phyloP scores from a whole-genome alignment of 805 yeast species.

The Candida argentea region DNA sequence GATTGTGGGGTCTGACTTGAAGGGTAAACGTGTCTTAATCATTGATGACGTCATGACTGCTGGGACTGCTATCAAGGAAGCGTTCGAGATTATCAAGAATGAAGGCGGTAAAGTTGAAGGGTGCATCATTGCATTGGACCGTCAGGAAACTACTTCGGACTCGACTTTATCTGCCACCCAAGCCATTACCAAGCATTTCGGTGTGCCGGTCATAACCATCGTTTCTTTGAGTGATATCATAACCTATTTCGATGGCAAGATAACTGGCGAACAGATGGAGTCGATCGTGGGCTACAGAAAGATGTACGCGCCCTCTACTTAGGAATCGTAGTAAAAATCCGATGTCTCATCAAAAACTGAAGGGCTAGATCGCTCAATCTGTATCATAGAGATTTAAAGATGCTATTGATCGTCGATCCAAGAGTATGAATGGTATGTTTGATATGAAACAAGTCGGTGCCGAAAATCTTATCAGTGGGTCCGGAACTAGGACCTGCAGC shows the following conservation, averaged over 20 bases:
- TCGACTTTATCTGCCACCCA: constrained; percentile 69
- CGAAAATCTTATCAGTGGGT: constrained; percentile 13
- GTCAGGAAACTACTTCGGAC: constrained; percentile 81
- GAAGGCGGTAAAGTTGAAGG: constrained; percentile 75
- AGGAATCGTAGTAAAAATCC: no score
- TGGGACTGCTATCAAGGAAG: constrained; percentile 96
- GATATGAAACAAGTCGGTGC: no score
- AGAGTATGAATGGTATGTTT: no score
- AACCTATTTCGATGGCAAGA: constrained; percentile 43
- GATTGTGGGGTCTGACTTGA: constrained; percentile 76
- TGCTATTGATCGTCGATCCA: no score
- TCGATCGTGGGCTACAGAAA: constrained; percentile 50
- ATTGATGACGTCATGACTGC: constrained; percentile 98
- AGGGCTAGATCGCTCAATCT: no score
- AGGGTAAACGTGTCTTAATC: constrained; percentile 65
- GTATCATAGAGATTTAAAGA: no score
- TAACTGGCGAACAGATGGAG: constrained; percentile 47
- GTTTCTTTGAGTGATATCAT: constrained; percentile 71
- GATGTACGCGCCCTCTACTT: constrained; percentile 27
- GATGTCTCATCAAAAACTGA: no score
- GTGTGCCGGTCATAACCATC: constrained; percentile 78
- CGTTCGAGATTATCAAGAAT: constrained; percentile 62
- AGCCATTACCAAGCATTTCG: constrained; percentile 59
- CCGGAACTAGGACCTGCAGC: constrained; percentile 1
- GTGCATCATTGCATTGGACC: constrained; percentile 82